Evolutionary conservation across 2,329 filamentous ascomycete species (phyloP).

Genomic region (Hirsutella minnesotensis): DNA sequence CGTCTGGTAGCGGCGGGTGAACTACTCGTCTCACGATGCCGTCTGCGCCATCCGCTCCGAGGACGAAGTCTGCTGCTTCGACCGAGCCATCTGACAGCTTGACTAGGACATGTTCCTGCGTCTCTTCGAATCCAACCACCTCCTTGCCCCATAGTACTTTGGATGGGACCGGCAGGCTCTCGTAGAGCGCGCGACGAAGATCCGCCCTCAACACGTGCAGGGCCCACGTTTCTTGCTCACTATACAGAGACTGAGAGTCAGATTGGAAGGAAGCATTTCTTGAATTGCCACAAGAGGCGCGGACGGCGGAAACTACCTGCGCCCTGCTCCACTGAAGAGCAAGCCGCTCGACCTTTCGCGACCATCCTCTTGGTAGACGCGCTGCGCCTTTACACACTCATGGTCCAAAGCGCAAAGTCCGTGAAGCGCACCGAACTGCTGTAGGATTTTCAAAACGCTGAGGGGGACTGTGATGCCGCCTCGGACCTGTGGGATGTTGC

Average conservation of each 20-base stretch:
- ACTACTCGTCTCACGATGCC: conserved; percentile 12
- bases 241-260: no score
- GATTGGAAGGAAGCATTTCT: no score
- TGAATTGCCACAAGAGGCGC: no score
- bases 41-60: conserved; percentile 30
- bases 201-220: no score
- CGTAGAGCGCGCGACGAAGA: conserved; percentile 2
- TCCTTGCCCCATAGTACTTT: background rate
- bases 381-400: no score
- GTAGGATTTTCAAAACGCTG: conserved; percentile 12
- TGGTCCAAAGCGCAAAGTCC: background rate
- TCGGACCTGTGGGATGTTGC: conserved; percentile 9
- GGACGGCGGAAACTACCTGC: no score
- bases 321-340: no score
- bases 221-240: no score
- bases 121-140: conserved; percentile 2
- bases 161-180: conserved; percentile 5
- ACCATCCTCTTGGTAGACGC: no score
- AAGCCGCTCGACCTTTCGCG: no score
- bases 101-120: conserved; percentile 14
- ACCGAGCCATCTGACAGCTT: conserved; percentile 20
- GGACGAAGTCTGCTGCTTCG: conserved; percentile 23
- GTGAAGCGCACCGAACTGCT: conserved; percentile 12
- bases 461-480: conserved; percentile 13
- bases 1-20: no score